Evolutionary conservation across 257 asterid genomes (phyloP).

Genomic region (Solanum sitiens): DNA sequence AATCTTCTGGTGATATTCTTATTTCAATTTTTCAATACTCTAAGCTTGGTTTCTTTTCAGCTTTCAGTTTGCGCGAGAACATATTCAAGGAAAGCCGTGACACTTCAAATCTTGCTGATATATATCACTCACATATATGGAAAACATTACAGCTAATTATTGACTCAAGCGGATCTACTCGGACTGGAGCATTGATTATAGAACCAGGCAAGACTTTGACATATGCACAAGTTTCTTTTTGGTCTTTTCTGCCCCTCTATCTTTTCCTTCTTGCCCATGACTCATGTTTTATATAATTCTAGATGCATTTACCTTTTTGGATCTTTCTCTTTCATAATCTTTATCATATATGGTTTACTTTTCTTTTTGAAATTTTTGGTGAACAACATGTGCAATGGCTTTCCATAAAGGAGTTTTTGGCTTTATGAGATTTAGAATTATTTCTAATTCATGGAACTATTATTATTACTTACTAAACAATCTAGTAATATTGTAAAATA

Average conservation of each 20-base stretch:
- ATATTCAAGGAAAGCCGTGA: conserved; percentile 61
- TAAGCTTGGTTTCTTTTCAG: conserved; percentile 29
- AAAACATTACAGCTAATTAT: conserved; percentile 27
- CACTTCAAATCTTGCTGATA: conserved; percentile 42
- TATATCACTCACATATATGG: conserved; percentile 43
- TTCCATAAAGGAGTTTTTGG: neutral
- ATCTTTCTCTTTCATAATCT: neutral
- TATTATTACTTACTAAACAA: neutral
- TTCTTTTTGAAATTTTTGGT: neutral
- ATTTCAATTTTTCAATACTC: neutral
- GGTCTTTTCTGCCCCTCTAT: neutral
- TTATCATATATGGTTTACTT: neutral
- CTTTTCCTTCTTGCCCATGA: neutral
- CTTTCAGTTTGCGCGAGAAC: conserved; percentile 58
- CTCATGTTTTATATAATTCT: neutral
- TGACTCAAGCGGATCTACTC: conserved; percentile 28
- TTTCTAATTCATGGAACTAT: neutral
- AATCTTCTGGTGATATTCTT: neutral
- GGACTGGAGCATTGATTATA: conserved; percentile 70
- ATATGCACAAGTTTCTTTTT: neutral
- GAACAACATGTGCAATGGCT: neutral
- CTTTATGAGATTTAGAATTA: neutral
- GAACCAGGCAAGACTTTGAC: conserved; percentile 66
- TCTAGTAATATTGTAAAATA: neutral
- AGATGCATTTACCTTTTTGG: neutral